phyloP scores from a whole-genome alignment of 352 stramenopile species.

The Globisporangium abappressorium region DNA sequence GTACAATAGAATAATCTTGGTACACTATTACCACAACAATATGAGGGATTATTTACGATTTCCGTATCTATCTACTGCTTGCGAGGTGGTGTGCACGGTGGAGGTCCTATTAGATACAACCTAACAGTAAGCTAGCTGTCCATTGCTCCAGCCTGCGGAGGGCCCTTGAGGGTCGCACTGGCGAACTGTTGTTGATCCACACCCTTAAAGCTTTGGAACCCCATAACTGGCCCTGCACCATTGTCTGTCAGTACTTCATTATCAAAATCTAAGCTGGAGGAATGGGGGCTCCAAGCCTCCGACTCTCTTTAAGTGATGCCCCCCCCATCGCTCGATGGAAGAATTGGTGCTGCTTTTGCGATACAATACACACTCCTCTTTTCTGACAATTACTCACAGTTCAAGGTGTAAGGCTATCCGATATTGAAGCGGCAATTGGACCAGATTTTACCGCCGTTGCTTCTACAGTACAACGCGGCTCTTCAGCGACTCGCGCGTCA shows the following conservation, averaged over 20 bases:
- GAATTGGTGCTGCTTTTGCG: not conserved
- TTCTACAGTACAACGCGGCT: not conserved
- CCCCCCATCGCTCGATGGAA: not conserved
- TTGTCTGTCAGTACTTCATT: not conserved
- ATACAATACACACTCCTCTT: not conserved
- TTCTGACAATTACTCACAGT: not conserved
- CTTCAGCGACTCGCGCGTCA: too few species aligned
- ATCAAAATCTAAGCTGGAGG: not conserved
- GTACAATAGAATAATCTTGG: not conserved
- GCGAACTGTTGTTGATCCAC: too few species aligned
- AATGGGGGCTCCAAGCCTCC: too few species aligned
- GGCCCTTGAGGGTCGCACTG: not conserved
- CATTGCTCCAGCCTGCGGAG: not conserved
- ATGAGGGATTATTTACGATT: not conserved
- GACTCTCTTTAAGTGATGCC: too few species aligned
- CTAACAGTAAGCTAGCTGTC: not conserved
- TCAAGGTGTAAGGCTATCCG: not conserved
- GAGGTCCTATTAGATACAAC: too few species aligned
- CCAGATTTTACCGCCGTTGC: not conserved
- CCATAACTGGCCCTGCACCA: not conserved
- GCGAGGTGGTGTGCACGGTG: too few species aligned
- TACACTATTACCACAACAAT: not conserved
- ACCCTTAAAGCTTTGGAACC: not conserved
- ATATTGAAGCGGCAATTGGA: not conserved
- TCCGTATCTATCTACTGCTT: not conserved